Evolutionary conservation across 768 basidiomycete genomes (phyloP).

Genomic region (Termitomyces sp.): DNA sequence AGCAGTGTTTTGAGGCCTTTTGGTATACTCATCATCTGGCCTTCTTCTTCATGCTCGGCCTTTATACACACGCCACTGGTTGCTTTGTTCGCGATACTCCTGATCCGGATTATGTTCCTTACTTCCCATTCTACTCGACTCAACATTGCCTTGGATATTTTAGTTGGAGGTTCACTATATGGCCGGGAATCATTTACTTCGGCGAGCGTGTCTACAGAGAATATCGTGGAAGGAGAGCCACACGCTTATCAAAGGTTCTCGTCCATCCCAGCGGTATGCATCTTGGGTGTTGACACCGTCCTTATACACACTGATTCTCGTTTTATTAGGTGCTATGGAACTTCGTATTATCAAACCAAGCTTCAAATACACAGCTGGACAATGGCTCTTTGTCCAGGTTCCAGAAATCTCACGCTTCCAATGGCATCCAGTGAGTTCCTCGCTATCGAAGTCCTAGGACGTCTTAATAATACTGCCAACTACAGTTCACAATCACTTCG

Average conservation of each 20-base stretch:
- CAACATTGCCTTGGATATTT: conserved; percentile 88
- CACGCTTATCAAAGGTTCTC: conserved; percentile 78
- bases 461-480: not conserved
- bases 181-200: conserved; percentile 89
- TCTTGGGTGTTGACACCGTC: not conserved
- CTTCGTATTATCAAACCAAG: conserved; percentile 87
- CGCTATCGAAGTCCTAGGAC: not conserved
- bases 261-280: conserved; percentile 80
- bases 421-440: conserved; percentile 85
- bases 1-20: conserved; percentile 91
- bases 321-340: conserved; percentile 75
- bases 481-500: conserved; percentile 89
- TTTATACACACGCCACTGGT: conserved; percentile 87
- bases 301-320: not conserved
- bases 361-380: conserved; percentile 87
- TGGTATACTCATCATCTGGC: conserved; percentile 97
- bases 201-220: conserved; percentile 83
- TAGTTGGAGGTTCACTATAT: conserved; percentile 89
- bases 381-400: conserved; percentile 88
- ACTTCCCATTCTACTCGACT: conserved; percentile 86
- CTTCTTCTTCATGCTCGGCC: conserved; percentile 89
- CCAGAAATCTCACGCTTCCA: conserved; percentile 81
- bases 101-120: conserved; percentile 57
- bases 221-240: conserved; percentile 71
- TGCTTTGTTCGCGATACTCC: conserved; percentile 91